Base-by-base conservation (phyloP, 768 basidiomycete species). In the Agaricus sinodeliciosus region DNA sequence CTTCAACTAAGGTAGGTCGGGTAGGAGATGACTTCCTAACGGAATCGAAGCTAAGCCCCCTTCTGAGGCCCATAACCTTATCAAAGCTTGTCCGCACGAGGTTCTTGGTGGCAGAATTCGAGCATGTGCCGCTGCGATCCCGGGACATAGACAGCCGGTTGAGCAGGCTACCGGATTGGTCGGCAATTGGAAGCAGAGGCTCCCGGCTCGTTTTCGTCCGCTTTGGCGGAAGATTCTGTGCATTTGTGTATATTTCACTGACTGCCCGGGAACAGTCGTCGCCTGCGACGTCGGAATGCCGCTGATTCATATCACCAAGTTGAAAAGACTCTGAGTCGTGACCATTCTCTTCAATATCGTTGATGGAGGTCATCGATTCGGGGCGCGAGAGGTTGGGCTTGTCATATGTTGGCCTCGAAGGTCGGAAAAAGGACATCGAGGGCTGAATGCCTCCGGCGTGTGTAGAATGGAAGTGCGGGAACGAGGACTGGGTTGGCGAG, bases 391-490 rank as follows among this genome's bases (percentile, higher is more conserved):
- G 73, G 45, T 65, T 66, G 9, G 64, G 65, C 51, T 72, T 71
- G 47, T 80, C 71, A 11, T 31, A 31, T 19, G 66, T 65, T 0
- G 86, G 88, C 46, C 82, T 75, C 4, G 82, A 78, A 3, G 87
- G 86, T 18, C 75, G 80, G 62, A 90, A 90, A 70, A 91, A 90
- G 6, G 85, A 84, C 4, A 87, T 80, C 9, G 87, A 82, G 13
- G 90, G 87, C 51, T 84, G 81, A 16, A 90, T 85, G 28, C 87
- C 88, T 41, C 81, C 79, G 11, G 83, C 82, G 64, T 89, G 85
- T 0, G 43, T 49, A 49, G 37, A 55, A 53, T 35, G 64, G 57
- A 31, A 48, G 56, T 37, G 64, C 31, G 27, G 43, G 55, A 51
- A 55, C 58, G 37, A 55, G 40, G 52, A 35, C 43, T 59, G 59